phyloP scores from a whole-genome alignment of 1,284 basidiomycete genomes.

The Bjerkandera adusta region DNA sequence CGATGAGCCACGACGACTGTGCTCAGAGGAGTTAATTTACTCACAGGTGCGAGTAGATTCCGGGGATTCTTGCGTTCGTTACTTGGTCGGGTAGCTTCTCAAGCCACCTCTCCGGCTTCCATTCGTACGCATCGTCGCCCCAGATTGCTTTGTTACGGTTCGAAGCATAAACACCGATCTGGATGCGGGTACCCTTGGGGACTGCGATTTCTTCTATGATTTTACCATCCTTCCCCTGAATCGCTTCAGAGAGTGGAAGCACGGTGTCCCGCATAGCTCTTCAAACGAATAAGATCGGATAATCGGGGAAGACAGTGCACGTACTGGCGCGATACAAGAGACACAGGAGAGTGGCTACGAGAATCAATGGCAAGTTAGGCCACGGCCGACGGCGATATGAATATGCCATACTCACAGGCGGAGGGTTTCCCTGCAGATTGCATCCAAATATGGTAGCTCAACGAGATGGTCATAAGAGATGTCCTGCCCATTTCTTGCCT shows the following conservation, averaged over 20 bases:
- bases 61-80: constrained; percentile 17
- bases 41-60: constrained; percentile 17
- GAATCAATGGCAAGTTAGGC: background rate
- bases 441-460: constrained; percentile 23
- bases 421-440: constrained; percentile 23
- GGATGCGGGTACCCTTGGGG: constrained; percentile 42
- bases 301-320: background rate
- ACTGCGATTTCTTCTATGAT: constrained; percentile 38
- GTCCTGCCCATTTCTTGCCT: constrained; percentile 11
- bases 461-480: constrained; percentile 20
- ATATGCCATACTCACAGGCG: constrained; percentile 19
- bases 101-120: constrained; percentile 23
- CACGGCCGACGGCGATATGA: background rate
- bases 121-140: constrained; percentile 29
- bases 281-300: background rate
- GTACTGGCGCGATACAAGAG: constrained; percentile 9
- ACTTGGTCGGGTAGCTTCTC: constrained; percentile 18
- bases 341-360: constrained; percentile 12
- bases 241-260: constrained; percentile 45
- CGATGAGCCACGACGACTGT: background rate
- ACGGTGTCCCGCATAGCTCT: constrained; percentile 42
- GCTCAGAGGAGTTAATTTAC: background rate
- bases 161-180: constrained; percentile 39
- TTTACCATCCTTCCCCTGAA: constrained; percentile 37
- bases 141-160: constrained; percentile 50